phyloP scores from a whole-genome alignment of 441 rosid genomes.

The Brassica balearica region DNA sequence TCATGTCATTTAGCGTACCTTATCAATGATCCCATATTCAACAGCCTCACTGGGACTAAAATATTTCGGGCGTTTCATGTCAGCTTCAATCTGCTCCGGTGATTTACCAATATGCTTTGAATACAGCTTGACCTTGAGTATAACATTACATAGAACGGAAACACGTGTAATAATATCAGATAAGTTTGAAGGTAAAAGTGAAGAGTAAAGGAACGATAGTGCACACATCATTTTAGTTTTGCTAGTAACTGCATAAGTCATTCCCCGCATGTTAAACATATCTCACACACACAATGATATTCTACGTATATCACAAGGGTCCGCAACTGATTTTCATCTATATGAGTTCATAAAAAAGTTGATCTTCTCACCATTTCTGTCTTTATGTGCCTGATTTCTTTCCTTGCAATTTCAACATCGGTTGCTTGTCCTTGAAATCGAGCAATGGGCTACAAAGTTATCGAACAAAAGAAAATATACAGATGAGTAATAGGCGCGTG shows the following conservation, averaged over 20 bases:
- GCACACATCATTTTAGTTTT: not conserved
- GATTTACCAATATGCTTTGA: slow-evolving; percentile 79
- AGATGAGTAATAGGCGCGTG: slow-evolving; percentile 21
- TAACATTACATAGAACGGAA: slow-evolving; percentile 20
- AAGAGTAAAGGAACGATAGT: slow-evolving; percentile 1
- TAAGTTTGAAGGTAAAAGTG: not conserved
- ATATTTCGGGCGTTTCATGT: slow-evolving; percentile 83
- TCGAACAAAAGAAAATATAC: slow-evolving; percentile 14
- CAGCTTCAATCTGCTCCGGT: slow-evolving; percentile 83
- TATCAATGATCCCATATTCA: slow-evolving; percentile 94
- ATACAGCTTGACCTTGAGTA: slow-evolving; percentile 67
- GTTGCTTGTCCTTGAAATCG: slow-evolving; percentile 97
- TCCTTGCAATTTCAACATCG: slow-evolving; percentile 78
- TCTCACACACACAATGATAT: slow-evolving; percentile 10
- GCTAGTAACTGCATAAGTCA: slow-evolving; percentile 14
- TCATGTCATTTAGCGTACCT: slow-evolving; percentile 51
- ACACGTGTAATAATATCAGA: slow-evolving; percentile 16
- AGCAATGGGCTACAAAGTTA: slow-evolving; percentile 75
- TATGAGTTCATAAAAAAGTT: slow-evolving; percentile 13
- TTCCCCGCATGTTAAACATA: slow-evolving; percentile 10
- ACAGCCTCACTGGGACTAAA: slow-evolving; percentile 90
- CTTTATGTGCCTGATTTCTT: slow-evolving; percentile 74
- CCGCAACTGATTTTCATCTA: slow-evolving; percentile 19
- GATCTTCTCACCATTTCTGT: slow-evolving; percentile 65
- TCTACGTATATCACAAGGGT: slow-evolving; percentile 11